Conservation (phyloP, 2,329 filamentous ascomycete genomes). For the Phaeosphaeriaceae sp. region DNA sequence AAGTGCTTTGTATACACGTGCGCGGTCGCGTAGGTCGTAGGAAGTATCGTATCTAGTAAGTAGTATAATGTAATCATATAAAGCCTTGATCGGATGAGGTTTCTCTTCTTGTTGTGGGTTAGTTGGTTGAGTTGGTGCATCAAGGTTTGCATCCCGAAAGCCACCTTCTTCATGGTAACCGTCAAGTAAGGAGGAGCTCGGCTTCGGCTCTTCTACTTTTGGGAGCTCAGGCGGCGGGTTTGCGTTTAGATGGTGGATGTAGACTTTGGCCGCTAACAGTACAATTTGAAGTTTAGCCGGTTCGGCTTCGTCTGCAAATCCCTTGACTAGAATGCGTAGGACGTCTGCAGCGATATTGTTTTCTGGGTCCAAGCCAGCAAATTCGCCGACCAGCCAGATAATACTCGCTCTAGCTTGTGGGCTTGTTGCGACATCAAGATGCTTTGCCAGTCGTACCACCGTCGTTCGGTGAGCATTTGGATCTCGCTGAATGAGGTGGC, state of each 20-base stretch:
- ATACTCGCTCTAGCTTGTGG: slow-evolving; percentile 91
- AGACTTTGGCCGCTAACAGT: slow-evolving; percentile 93
- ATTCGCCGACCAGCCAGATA: slow-evolving; percentile 97
- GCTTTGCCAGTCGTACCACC: slow-evolving; percentile 86
- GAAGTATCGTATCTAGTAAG: slow-evolving; percentile 92
- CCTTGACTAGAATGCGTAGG: slow-evolving; percentile 82
- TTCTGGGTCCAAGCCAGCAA: slow-evolving; percentile 77
- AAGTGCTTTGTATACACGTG: slow-evolving; percentile 85
- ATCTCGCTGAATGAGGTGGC: slow-evolving; percentile 92
- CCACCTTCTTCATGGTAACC: slow-evolving; percentile 45
- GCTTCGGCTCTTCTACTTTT: slow-evolving; percentile 39
- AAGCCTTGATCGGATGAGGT: slow-evolving; percentile 72
- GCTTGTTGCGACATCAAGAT: slow-evolving; percentile 86
- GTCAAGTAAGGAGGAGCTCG: slow-evolving; percentile 29
- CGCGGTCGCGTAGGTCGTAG: slow-evolving; percentile 91
- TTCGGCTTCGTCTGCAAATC: slow-evolving; percentile 83
- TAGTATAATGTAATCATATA: slow-evolving; percentile 86
- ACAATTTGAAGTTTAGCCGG: slow-evolving; percentile 90
- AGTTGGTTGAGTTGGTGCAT: slow-evolving; percentile 13
- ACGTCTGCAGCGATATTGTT: slow-evolving; percentile 95
- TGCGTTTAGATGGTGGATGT: slow-evolving; percentile 82
- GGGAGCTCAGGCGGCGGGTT: slow-evolving; percentile 52
- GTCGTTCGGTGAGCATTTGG: slow-evolving; percentile 81
- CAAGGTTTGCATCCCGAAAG: slow-evolving; percentile 37
- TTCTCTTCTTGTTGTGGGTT: slow-evolving; percentile 45